Percentiles rank a stretch among this genome's conserved stretches.
These are phyloP conservation scores for Haematococcus sp. DNA, from an alignment of 139 green algal species.

Conservation along the genomic window DNA sequence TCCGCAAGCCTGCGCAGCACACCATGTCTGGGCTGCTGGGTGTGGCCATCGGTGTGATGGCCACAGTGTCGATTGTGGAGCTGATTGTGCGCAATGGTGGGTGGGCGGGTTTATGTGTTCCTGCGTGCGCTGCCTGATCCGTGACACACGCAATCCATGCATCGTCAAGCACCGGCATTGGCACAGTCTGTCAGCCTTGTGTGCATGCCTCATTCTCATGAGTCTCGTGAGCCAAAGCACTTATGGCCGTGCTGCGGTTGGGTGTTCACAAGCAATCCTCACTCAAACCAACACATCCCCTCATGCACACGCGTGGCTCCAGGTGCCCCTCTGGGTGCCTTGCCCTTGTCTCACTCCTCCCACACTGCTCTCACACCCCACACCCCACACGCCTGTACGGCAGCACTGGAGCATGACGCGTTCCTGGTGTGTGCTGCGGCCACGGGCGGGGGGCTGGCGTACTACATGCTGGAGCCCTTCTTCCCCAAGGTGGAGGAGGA, in stretches of 20 bases:
- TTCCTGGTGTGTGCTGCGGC: constrained; percentile 18
- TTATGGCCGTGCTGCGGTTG: too few relatives aligned
- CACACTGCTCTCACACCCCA: background rate
- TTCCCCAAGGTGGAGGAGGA: constrained; percentile 61
- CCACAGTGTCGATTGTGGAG: constrained; percentile 72
- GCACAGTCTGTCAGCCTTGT: too few relatives aligned
- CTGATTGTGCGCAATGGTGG: constrained; percentile 66
- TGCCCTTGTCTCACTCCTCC: too few relatives aligned
- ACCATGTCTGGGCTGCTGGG: constrained; percentile 77
- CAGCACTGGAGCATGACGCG: constrained; percentile 26
- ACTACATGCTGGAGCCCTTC: constrained; percentile 54
- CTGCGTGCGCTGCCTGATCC: constrained; percentile 24
- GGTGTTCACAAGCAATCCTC: too few relatives aligned
- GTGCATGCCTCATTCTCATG: too few relatives aligned
- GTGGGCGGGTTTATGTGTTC: constrained; percentile 20
- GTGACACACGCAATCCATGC: too few relatives aligned
- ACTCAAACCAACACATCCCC: too few relatives aligned
- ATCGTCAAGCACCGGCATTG: too few relatives aligned
- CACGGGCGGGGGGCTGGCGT: constrained; percentile 22
- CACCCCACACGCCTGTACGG: background rate
- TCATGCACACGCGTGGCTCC: too few relatives aligned
- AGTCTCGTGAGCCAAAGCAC: too few relatives aligned
- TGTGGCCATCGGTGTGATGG: constrained; percentile 76
- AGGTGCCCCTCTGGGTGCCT: too few relatives aligned
- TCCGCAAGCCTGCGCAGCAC: constrained; percentile 54